Conservation (phyloP, 2,329 filamentous ascomycete genomes). For the Mycosphaerella arachidis region DNA sequence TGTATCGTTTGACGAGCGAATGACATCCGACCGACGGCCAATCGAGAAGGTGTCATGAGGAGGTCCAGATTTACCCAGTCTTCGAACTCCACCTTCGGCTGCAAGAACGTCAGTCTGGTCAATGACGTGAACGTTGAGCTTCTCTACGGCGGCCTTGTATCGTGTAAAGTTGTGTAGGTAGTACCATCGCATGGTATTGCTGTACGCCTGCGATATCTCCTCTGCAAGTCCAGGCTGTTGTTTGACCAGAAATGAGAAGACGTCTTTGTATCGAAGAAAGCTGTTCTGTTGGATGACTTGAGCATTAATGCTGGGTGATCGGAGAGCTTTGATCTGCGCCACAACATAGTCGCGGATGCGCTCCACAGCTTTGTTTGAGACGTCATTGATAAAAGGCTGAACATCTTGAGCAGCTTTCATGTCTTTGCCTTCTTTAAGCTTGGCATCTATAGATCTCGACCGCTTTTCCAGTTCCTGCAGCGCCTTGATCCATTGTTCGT, state of each 20-base stretch:
- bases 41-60: slow-evolving; percentile 81
- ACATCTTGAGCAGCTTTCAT: slow-evolving; percentile 79
- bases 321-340: slow-evolving; percentile 85
- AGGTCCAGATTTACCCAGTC: slow-evolving; percentile 21
- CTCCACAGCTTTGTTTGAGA: slow-evolving; percentile 85
- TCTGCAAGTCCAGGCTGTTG: slow-evolving; percentile 79
- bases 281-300: slow-evolving; percentile 94
- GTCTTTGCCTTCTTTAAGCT: slow-evolving; percentile 55
- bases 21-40: slow-evolving; percentile 76
- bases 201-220: slow-evolving; percentile 87
- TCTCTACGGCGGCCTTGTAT: slow-evolving; percentile 78
- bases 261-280: slow-evolving; percentile 80
- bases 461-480: slow-evolving; percentile 80
- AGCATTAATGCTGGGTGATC: slow-evolving; percentile 93
- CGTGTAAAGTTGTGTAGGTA: slow-evolving; percentile 86
- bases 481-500: slow-evolving; percentile 81
- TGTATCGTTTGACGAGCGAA: slow-evolving; percentile 67
- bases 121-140: slow-evolving; percentile 74
- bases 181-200: slow-evolving; percentile 99
- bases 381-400: slow-evolving; percentile 75
- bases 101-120: slow-evolving; percentile 75
- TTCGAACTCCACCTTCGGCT: slow-evolving; percentile 56
- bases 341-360: slow-evolving; percentile 93
- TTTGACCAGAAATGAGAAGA: slow-evolving; percentile 78
- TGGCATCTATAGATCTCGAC: slow-evolving; percentile 66